Base-by-base conservation (phyloP, 495 filamentous ascomycete species). In the Neurospora sublineolata region DNA sequence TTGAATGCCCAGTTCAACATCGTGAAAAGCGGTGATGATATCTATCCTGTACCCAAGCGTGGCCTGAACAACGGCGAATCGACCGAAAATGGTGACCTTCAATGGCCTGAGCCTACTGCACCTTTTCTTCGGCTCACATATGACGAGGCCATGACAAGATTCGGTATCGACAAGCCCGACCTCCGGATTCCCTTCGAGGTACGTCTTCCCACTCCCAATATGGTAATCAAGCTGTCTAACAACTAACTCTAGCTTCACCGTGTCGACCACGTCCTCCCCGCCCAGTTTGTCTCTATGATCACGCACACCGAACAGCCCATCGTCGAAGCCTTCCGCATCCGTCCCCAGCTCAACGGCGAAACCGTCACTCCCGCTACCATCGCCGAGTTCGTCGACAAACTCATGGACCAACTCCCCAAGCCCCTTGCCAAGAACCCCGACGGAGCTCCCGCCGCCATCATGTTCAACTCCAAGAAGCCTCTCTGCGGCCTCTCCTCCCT, bases 111-210 rank as follows among this genome's bases (percentile, higher is more conserved):
- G 2, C 20, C 70, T 12, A 37, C 69, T 12, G 16, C 74, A 0
- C 77, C 75, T 1, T 79, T 78, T 46, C 70, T 69, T 10, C 76
- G 75, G 11, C 86, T 95, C 72, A 81, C 89, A 1, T 98, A 97
- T 78, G 79, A 90, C 36, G 83, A 91, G 40, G 93, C 89, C 44
- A 98, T 99, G 93, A 80, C 83, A 4, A 82, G 79, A 14, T 96
- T 93, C 75, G 95, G 95, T 7, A 91, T 88, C 16, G 95, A 99
- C 80, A 99, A 99, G 78, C 95, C 95, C 2, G 96, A 99, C 78
- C 83, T 93, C 3, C 87, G 95, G 8, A 86, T 89, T 14, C 74
- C 77, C 23, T 79, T 81, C 60, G 75, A 82, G 73, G 87, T 88
- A 77, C 14, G 82, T 73, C 37, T 37, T 52, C 33, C 67, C 30